Evolutionary conservation across 352 stramenopile species (phyloP).

Genomic region (Pythium plurisporium): DNA sequence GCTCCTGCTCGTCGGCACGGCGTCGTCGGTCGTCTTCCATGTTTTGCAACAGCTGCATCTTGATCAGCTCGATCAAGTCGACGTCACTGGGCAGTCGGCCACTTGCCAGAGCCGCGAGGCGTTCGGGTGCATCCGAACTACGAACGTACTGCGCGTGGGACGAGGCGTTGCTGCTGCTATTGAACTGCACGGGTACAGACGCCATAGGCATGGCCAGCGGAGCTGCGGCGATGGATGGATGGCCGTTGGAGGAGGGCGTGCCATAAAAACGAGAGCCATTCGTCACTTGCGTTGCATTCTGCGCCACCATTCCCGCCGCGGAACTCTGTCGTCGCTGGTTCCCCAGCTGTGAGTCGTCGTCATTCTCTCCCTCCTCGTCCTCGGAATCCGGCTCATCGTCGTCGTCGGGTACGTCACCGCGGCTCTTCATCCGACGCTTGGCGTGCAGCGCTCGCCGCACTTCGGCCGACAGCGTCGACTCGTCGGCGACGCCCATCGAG

Average conservation of each 20-base stretch:
- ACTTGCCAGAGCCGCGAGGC: neutral
- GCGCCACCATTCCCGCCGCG: neutral
- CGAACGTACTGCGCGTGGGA: conserved; percentile 2
- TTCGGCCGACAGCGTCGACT: conserved; percentile 3
- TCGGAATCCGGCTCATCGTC: conserved; percentile 13
- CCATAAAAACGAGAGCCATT: neutral
- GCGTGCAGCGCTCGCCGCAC: conserved; percentile 2
- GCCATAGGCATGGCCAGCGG: neutral
- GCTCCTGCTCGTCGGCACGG: conserved; percentile 9
- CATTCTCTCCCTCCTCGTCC: conserved; percentile 7
- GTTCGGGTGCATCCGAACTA: neutral
- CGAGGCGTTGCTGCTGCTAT: neutral
- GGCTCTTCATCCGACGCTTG: conserved; percentile 19
- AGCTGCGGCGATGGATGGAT: neutral
- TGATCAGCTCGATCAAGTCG: conserved; percentile 20
- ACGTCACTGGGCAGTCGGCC: neutral
- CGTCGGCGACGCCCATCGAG: neutral
- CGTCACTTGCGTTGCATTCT: neutral
- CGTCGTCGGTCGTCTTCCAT: conserved; percentile 17
- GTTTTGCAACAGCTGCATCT: conserved; percentile 20
- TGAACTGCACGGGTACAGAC: neutral
- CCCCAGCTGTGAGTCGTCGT: neutral
- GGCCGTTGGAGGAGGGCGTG: neutral
- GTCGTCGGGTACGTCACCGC: conserved; percentile 16
- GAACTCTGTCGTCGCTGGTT: neutral